Percentiles rank a stretch among this genome's conserved stretches.
These are phyloP conservation scores for Ulota crispa DNA, from an alignment of 225 moss, liverwort and hornwort genomes.

Conservation along the genomic window DNA sequence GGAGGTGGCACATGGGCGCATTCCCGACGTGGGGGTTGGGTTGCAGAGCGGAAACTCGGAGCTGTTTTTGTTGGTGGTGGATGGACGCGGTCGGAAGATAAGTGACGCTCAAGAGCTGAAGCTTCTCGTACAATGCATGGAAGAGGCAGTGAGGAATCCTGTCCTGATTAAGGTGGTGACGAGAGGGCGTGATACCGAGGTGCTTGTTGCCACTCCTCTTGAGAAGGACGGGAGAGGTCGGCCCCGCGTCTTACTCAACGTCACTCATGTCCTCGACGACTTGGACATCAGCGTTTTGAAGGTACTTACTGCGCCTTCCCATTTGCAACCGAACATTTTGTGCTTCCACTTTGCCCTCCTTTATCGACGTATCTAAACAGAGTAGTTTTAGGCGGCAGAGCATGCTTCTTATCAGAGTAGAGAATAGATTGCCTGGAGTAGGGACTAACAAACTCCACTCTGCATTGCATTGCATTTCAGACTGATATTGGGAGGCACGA, in stretches of 20 bases:
- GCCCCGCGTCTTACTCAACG: conserved; percentile 31
- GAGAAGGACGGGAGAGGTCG: conserved; percentile 39
- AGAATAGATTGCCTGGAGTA: too few species aligned
- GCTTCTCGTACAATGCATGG: conserved; percentile 20
- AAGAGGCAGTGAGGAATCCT: conserved; percentile 39
- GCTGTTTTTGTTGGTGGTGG: conserved; percentile 40
- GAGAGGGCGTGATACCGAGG: conserved; percentile 22
- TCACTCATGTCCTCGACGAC: conserved; percentile 27
- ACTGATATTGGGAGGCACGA: conserved; percentile 21
- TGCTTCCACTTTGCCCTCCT: not conserved
- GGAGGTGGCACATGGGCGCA: conserved; percentile 46
- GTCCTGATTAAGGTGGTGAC: conserved; percentile 37
- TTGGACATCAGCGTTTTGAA: conserved; percentile 39
- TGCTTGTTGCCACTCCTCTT: conserved; percentile 45
- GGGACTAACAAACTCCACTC: too few species aligned
- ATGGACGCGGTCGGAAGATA: conserved; percentile 34
- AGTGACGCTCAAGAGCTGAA: conserved; percentile 39
- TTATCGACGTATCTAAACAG: too few species aligned
- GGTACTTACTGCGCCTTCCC: not conserved
- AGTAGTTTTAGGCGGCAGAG: too few species aligned
- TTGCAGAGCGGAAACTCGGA: conserved; percentile 28
- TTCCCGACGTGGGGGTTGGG: conserved; percentile 16
- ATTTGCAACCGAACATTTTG: not conserved
- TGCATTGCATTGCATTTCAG: not conserved
- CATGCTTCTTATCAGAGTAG: accelerated